phyloP scores from a whole-genome alignment of 2,329 filamentous ascomycete species.

The Raffaelea albimanens region DNA sequence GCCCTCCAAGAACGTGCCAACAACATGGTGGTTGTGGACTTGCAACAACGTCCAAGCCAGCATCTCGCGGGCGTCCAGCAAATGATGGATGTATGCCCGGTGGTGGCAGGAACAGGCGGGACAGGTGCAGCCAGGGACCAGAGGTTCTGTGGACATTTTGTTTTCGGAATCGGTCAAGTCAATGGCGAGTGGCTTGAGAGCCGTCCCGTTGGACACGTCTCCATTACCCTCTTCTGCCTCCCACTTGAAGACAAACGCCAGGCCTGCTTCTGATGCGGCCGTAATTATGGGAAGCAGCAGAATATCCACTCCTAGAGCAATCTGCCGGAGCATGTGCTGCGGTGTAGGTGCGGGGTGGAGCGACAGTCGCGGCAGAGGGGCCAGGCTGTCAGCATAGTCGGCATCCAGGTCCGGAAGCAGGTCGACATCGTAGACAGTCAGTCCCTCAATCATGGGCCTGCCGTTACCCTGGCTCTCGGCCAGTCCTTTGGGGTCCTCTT shows the following conservation, averaged over 20 bases:
- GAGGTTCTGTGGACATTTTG: constrained; percentile 51
- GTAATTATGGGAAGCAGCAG: constrained; percentile 60
- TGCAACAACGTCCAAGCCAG: constrained; percentile 89
- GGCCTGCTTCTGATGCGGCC: constrained; percentile 68
- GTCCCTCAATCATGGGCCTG: constrained; percentile 48
- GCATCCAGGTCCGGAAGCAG: constrained; percentile 58
- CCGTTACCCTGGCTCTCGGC: background rate
- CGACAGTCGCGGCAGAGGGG: constrained; percentile 61
- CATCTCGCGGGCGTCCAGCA: constrained; percentile 90
- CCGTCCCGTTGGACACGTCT: constrained; percentile 6
- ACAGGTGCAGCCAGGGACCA: constrained; percentile 60
- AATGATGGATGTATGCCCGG: constrained; percentile 76
- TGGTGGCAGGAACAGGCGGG: constrained; percentile 76
- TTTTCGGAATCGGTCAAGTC: constrained; percentile 67
- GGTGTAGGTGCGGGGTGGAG: constrained; percentile 62
- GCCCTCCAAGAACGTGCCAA: constrained; percentile 63
- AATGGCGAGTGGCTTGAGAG: constrained; percentile 50
- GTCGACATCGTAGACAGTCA: constrained; percentile 71
- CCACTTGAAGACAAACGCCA: constrained; percentile 74
- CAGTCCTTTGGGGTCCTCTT: background rate
- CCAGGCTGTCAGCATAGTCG: constrained; percentile 38
- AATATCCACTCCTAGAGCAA: constrained; percentile 70
- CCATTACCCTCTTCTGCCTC: constrained; percentile 28
- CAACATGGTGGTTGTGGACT: constrained; percentile 74
- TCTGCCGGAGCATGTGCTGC: constrained; percentile 65